Base-by-base conservation (phyloP, 805 yeast genomes). In the Suhomyces prunicola region DNA sequence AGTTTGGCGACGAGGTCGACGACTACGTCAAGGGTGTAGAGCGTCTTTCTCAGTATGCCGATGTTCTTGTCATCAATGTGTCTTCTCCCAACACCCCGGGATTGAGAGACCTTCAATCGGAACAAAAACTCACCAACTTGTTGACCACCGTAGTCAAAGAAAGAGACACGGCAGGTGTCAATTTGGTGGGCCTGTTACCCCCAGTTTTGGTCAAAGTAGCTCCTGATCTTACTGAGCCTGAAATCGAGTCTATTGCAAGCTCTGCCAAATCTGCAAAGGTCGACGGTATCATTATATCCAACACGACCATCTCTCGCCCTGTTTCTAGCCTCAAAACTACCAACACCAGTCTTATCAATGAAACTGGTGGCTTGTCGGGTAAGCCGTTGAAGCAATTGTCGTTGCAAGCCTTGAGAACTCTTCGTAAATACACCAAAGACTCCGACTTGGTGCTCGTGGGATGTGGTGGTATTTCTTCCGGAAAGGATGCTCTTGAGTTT, bases 1-100 rank as follows among this genome's bases (percentile, higher is more conserved):
- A 92, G 71, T 80, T 80, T 24, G 97, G 97, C 52, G 97, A 92
- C 66, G 97, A 91, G 68, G 82, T 90, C 52, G 76, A 85, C 53
- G 98, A 93, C 69, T 93, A 90, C 64, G 83, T 88, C 47, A 76
- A 80, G 58, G 98, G 98, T 55, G 96, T 93, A 24, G 83, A 83
- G 54, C 78, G 85, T 51, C 83, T 93, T 59, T 96, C 96, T 10
- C 83, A 85, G 10, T 84, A 77, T 60, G 97, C 98, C 4, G 98
- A 93, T 70, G 91, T 89, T 6, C 75, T 93, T 56, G 93, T 93
- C 17, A 82, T 93, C 58, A 93, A 93, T 64, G 97, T 93, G 12
- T 90, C 97, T 1, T 88, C 96, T 47, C 98, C 98, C 50, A 93
- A 93, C 66, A 93, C 98, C 1, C 98, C 98, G 4, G 97, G 97